Percentiles rank a stretch among this genome's conserved stretches.
These are phyloP conservation scores for Verticillium isaacii DNA, from an alignment of 2,329 filamentous ascomycete genomes.

Conservation along the genomic window DNA sequence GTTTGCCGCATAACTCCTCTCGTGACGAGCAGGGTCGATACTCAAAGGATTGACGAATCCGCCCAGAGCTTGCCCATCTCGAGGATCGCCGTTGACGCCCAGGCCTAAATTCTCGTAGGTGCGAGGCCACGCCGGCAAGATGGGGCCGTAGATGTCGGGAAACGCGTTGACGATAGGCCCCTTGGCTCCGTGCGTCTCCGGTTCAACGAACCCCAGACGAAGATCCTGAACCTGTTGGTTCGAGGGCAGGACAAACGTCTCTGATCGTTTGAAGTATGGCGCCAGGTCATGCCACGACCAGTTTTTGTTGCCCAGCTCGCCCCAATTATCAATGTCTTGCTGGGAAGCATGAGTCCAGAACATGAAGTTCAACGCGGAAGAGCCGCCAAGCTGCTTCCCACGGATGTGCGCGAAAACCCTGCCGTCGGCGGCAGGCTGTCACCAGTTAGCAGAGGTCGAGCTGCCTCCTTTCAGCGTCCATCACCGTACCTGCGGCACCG, in stretches of 20 bases:
- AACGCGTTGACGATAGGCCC: constrained; percentile 6
- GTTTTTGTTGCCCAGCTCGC: constrained; percentile 49
- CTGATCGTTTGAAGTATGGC: constrained; percentile 5
- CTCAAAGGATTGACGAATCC: constrained; percentile 11
- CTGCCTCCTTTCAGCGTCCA: not conserved
- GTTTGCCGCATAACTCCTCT: constrained; percentile 18
- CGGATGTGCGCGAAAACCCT: constrained; percentile 8
- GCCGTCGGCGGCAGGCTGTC: constrained; percentile 3
- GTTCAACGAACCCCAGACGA: constrained; percentile 1
- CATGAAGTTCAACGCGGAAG: constrained; percentile 56
- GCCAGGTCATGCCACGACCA: constrained; percentile 48
- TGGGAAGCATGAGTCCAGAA: constrained; percentile 42
- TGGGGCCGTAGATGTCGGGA: not conserved
- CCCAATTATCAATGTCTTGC: constrained; percentile 53
- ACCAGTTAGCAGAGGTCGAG: not conserved
- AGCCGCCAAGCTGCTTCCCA: constrained; percentile 48
- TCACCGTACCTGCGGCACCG: constrained; percentile 12
- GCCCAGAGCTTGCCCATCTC: constrained; percentile 12
- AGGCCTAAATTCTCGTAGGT: constrained; percentile 11
- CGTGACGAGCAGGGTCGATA: constrained; percentile 16
- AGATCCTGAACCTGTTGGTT: constrained; percentile 2
- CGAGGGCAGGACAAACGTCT: constrained; percentile 13
- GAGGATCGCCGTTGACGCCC: constrained; percentile 10
- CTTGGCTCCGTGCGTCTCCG: constrained; percentile 2
- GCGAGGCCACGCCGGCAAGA: constrained; percentile 6